A percentile compares a stretch with the other conserved stretches of the same genome.
These are phyloP conservation scores for Ogataea philodendri DNA, from an alignment of 805 yeast genomes.

Conservation along the genomic window DNA sequence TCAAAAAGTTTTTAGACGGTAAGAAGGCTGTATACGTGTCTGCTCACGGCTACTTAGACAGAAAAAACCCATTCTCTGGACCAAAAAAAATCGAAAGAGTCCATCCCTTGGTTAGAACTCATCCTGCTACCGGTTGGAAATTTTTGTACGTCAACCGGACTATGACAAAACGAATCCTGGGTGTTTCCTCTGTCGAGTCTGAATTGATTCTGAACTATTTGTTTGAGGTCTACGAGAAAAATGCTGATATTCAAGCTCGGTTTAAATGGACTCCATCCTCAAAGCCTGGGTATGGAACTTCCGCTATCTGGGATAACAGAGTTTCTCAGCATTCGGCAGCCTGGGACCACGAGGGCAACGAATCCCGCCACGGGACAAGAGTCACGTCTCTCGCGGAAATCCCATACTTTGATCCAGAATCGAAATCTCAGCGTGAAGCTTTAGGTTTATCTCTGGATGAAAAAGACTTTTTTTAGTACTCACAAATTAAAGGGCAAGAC, in stretches of 20 bases:
- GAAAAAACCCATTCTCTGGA: constrained; percentile 44
- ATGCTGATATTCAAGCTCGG: constrained; percentile 55
- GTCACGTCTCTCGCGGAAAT: constrained; percentile 52
- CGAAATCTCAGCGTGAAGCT: constrained; percentile 53
- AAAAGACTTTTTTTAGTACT: constrained; percentile 5
- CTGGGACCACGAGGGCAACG: constrained; percentile 41
- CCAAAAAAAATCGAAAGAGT: constrained; percentile 51
- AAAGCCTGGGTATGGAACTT: constrained; percentile 39
- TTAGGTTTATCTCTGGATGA: constrained; percentile 35
- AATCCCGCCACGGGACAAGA: constrained; percentile 52
- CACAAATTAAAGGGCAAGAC: no score
- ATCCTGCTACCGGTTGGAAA: constrained; percentile 66
- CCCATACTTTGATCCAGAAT: constrained; percentile 49
- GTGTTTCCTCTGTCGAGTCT: constrained; percentile 50
- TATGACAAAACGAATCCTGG: constrained; percentile 51
- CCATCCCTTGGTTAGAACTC: constrained; percentile 62
- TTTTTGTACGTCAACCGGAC: constrained; percentile 51
- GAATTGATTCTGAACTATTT: constrained; percentile 44
- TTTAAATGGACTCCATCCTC: constrained; percentile 42
- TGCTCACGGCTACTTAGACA: constrained; percentile 39
- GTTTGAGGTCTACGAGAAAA: constrained; percentile 45
- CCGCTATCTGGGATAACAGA: constrained; percentile 51
- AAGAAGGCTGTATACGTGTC: constrained; percentile 45
- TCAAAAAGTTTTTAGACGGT: constrained; percentile 51
- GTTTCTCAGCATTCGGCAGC: constrained; percentile 42